phyloP scores from a whole-genome alignment of 139 green algal genomes.

The Pleodorina starrii region DNA sequence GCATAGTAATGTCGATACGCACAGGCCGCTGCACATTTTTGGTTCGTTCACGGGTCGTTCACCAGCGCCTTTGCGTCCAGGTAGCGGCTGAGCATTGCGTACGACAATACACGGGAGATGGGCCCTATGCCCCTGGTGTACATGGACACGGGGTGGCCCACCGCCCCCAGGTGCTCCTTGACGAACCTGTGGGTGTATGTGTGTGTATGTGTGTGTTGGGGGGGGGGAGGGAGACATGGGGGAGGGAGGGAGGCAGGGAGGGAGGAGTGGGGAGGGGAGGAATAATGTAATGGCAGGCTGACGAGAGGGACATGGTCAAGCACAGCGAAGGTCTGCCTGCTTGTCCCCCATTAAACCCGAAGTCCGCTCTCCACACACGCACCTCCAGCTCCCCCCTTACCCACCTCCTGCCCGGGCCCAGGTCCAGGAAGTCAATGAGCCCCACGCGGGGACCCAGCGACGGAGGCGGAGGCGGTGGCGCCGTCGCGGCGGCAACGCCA shows the following conservation, averaged over 20 bases:
- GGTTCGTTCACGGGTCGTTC: constrained; percentile 38
- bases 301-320: no score
- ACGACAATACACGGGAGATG: neutral
- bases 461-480: neutral
- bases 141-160: constrained; percentile 35
- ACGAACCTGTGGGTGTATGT: constrained; percentile 32
- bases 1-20: no score
- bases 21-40: no score
- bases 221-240: neutral
- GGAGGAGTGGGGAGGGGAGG: neutral
- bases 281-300: no score
- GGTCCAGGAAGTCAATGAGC: neutral
- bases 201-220: neutral
- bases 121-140: constrained; percentile 45
- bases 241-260: neutral
- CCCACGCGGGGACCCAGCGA: neutral
- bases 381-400: no score
- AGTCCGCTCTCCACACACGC: no score
- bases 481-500: no score
- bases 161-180: constrained; percentile 44
- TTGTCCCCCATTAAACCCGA: no score
- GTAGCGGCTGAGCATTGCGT: neutral
- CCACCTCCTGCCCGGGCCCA: constrained; percentile 24
- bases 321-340: no score
- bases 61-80: neutral